Evolutionary conservation across 768 basidiomycete genomes (phyloP).

Genomic region (Suillus sp.): DNA sequence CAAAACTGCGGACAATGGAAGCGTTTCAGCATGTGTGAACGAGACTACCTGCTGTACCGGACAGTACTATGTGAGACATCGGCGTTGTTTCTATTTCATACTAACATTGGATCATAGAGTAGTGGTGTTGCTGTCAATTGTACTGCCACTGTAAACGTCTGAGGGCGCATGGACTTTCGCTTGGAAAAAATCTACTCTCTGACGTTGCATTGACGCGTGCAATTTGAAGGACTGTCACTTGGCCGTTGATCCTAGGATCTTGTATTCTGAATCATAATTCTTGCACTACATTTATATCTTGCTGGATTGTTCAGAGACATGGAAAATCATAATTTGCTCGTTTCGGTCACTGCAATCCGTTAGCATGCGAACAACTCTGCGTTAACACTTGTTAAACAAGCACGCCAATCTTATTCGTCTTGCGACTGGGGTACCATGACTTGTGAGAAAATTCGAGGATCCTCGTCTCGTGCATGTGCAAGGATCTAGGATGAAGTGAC

Average conservation of each 20-base stretch:
- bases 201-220: background rate
- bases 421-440: background rate
- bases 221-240: background rate
- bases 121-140: background rate
- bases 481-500: background rate
- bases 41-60: background rate
- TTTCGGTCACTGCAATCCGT: background rate
- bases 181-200: background rate
- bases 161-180: background rate
- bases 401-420: background rate
- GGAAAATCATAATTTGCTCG: background rate
- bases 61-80: slow-evolving; percentile 21
- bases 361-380: background rate
- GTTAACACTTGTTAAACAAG: background rate
- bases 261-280: background rate
- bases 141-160: background rate
- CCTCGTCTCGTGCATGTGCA: background rate
- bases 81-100: background rate
- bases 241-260: background rate
- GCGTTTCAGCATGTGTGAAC: background rate
- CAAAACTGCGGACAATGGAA: background rate
- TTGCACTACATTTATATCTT: background rate
- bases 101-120: background rate
- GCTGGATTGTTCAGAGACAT: background rate
- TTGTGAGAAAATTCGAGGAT: background rate